A percentile compares a stretch with the other conserved stretches of the same genome.
Evolutionary conservation across 345 rosid species (phyloP).

Genomic region (Hibiscus tridactylites): DNA sequence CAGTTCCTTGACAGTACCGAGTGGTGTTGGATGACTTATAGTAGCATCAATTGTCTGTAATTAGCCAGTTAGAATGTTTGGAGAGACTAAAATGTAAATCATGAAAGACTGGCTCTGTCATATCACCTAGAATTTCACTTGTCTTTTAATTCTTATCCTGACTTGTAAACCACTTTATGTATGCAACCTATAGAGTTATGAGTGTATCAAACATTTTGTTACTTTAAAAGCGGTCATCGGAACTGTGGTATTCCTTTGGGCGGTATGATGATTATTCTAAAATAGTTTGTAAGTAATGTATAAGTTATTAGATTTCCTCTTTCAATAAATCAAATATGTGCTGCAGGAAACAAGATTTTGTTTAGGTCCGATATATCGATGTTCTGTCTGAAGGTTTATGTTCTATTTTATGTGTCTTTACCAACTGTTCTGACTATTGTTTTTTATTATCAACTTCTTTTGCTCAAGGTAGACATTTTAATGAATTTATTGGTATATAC

Average conservation of each 20-base stretch:
- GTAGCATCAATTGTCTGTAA: background rate
- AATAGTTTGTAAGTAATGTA: background rate
- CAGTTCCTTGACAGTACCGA: background rate
- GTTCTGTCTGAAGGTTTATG: background rate
- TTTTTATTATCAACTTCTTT: too few relatives aligned
- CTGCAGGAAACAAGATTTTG: background rate
- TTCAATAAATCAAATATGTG: background rate
- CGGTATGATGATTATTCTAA: background rate
- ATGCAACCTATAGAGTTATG: background rate
- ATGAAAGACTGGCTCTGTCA: background rate
- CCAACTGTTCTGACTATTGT: background rate
- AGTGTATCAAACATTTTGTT: background rate
- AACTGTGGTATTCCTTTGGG: background rate
- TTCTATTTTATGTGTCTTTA: background rate
- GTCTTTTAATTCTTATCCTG: background rate
- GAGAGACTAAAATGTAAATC: background rate
- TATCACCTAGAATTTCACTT: background rate
- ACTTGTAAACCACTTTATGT: background rate
- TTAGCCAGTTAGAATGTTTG: background rate
- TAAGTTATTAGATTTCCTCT: background rate
- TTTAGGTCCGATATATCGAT: background rate
- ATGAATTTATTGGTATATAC: background rate
- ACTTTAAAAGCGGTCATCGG: background rate
- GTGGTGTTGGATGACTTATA: background rate
- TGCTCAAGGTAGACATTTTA: too few relatives aligned